Base-by-base conservation (phyloP, 352 stramenopile genomes). In the Phytophthora pinifolia region DNA sequence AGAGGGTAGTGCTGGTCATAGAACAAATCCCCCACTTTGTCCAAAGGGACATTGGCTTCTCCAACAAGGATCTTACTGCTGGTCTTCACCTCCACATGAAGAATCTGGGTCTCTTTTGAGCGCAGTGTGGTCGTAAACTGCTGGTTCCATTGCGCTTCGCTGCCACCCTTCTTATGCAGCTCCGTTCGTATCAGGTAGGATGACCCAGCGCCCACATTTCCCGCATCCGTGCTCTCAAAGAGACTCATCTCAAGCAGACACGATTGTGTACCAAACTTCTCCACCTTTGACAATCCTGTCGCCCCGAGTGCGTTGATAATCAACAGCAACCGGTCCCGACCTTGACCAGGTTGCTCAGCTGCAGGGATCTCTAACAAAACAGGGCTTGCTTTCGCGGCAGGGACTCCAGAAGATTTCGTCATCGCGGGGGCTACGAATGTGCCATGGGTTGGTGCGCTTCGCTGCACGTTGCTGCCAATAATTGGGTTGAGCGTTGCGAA, bases 111-210 rank as follows among this genome's bases (percentile, higher is more conserved):
- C 3, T 84, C 47, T 13, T 79, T 83, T 9, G 78, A 88, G 6
- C 62, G 63, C 22, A 94, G 54, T 0, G 53, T 51, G 3, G 70
- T 67, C 1, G 71, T 83, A 46, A 94, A 92, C 36, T 88, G 77
- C 51, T 92, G 79, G 35, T 94, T 89, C 84, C 82, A 94, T 43
- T 89, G 77, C 9, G 84, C 82, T 38, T 94, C 82, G 27, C 76
- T 89, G 4, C 84, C 82, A 10, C 84, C 77, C 56, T 92, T 92
- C 67, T 90, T 92, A 65, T 90, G 80, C 15, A 90, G 31, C 12
- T 65, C 61, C 10, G 83, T 92, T 17, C 78, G 70, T 47, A 89
- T 63, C 43, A 72, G 61, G 9, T 59, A 70, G 6, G 54, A 69
- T 3, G 62, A 54, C 10, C 36, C 54, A 9, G 41, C 32, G 17